Evolutionary conservation across 2,329 filamentous ascomycete species (phyloP), one percentile per base, ranked within the genome.

Genomic region (Aspergillus quadricinctus): DNA sequence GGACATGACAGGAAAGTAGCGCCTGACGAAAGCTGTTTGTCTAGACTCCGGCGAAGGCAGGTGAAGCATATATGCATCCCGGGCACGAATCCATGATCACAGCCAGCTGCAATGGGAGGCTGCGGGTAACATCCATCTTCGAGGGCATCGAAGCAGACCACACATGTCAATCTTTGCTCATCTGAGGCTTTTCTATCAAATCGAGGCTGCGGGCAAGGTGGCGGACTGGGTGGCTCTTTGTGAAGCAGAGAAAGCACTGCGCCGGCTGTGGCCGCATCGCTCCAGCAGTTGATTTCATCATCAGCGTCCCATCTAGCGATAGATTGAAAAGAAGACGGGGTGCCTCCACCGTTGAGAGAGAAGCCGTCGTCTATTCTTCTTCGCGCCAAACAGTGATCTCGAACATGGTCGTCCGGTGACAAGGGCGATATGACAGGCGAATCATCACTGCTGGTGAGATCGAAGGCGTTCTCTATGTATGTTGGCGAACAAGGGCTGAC

Each of bases 241-340:
- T 57, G 61, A 28, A 63, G 59, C 28, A 63, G 41, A 45, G 59
- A 60, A 31, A 62, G 60, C 4, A 63, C 61, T 14, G 54, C 55
- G 29, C 55, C 49, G 23, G 61, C 61, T 14, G 61, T 63, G 28
- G 46, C 49, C 10, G 57, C 61, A 51, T 63, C 61, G 25, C 57
- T 61, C 61, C 61, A 63, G 51, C 49, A 53, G 11, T 27, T 49
- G 11, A 21, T 40, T 43, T 50, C 48, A 21, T 49, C 46, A 27
- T 41, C 29, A 25, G 41, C 11, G 25, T 55, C 23, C 37, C 48
- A 50, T 37, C 50, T 50, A n/a, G 43, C 48, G 48, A 31, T 46
- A 27, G 31, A 48, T 14, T 14, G 29, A 45, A 53, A 19, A 17
- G 37, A 27, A 9, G 29, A 28, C 21, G 19, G 14, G 45, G 14